These are phyloP conservation scores for Rhynchosporium graminicola DNA, from an alignment of 2,329 filamentous ascomycete genomes.

Conservation along the genomic window DNA sequence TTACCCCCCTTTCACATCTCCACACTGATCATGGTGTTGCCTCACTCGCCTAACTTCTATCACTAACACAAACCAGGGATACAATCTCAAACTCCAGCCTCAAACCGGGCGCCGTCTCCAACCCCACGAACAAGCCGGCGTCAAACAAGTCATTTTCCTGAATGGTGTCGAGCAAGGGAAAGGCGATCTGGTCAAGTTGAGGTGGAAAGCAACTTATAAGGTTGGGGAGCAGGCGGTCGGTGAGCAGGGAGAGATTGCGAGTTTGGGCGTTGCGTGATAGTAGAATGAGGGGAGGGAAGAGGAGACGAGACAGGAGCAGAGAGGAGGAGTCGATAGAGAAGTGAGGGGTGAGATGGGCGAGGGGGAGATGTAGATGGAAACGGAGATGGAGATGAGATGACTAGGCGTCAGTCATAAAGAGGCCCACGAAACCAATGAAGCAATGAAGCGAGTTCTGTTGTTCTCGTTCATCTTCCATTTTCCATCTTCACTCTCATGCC, in stretches of 20 bases:
- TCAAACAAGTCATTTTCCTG: constrained; percentile 79
- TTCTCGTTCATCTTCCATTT: no score
- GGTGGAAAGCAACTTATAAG: constrained; percentile 84
- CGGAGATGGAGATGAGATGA: no score
- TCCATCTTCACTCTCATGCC: no score
- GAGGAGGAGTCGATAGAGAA: background rate
- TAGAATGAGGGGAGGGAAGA: background rate
- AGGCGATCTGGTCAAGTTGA: constrained; percentile 80
- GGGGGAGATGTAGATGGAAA: background rate
- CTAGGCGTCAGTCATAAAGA: background rate
- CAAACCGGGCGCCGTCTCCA: constrained; percentile 78
- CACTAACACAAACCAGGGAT: constrained; percentile 57
- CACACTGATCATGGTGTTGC: no score
- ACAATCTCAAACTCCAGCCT: constrained; percentile 77
- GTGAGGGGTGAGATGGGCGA: background rate
- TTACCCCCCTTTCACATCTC: no score
- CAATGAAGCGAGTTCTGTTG: no score
- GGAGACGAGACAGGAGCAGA: background rate
- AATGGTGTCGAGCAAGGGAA: constrained; percentile 69
- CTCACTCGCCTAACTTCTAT: no score
- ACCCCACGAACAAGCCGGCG: constrained; percentile 69
- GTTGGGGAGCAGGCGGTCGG: constrained; percentile 66
- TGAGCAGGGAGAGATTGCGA: constrained; percentile 82
- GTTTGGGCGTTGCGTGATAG: constrained; percentile 69
- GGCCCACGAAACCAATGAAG: no score